These are phyloP conservation scores for Mucor plumbeus DNA, from an alignment of 371 early-diverging fungal species.

Conservation along the genomic window DNA sequence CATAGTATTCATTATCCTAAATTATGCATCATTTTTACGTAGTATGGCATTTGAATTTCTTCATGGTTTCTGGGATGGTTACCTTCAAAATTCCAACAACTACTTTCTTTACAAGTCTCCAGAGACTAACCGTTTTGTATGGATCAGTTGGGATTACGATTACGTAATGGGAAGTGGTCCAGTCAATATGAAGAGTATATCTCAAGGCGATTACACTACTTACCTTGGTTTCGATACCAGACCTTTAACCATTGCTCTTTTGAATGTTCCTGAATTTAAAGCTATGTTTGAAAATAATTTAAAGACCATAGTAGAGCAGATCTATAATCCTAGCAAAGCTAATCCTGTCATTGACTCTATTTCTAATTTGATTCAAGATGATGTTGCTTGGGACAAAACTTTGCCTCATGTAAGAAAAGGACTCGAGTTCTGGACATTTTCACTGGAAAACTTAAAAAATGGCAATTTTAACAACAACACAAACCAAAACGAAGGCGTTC, in stretches of 20 bases:
- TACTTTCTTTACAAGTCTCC: slow-evolving; percentile 44
- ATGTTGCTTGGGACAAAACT: slow-evolving; percentile 37
- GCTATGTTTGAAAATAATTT: slow-evolving; percentile 22
- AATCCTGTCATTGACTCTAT: slow-evolving; percentile 32
- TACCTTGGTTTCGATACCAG: slow-evolving; percentile 25
- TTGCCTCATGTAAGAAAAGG: slow-evolving; percentile 26
- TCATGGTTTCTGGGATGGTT: slow-evolving; percentile 37
- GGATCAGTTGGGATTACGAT: slow-evolving; percentile 43
- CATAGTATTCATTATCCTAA: background rate
- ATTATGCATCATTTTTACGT: background rate
- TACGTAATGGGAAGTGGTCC: slow-evolving; percentile 39
- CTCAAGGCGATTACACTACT: slow-evolving; percentile 32
- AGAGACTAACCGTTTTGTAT: slow-evolving; percentile 23
- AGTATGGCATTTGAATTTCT: slow-evolving; percentile 46
- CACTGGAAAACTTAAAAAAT: background rate
- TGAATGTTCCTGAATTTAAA: slow-evolving; percentile 26
- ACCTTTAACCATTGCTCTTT: slow-evolving; percentile 36
- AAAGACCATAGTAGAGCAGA: background rate
- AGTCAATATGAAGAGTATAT: slow-evolving; percentile 26
- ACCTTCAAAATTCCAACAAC: slow-evolving; percentile 44
- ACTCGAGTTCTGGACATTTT: background rate
- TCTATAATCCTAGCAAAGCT: slow-evolving; percentile 22
- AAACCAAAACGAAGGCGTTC: slow-evolving; percentile 7
- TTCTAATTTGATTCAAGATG: slow-evolving; percentile 25
- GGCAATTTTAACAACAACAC: slow-evolving; percentile 1